phyloP scores from a whole-genome alignment of 495 filamentous ascomycete genomes.

The Darksidea phi region DNA sequence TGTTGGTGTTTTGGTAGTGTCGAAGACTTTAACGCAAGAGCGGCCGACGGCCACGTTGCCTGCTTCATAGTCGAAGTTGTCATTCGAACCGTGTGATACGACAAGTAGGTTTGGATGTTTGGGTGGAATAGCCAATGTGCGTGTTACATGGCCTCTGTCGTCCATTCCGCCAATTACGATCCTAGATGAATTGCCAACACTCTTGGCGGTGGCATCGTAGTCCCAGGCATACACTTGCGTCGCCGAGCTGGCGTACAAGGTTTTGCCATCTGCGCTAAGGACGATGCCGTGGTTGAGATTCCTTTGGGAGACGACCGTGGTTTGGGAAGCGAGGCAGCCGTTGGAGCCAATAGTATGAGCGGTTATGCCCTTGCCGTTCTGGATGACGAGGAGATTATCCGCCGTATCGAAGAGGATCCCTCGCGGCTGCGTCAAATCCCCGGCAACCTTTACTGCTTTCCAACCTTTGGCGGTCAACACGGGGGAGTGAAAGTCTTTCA shows the following conservation, averaged over 20 bases:
- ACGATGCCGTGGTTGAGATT: slow-evolving; percentile 35
- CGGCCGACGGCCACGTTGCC: slow-evolving; percentile 23
- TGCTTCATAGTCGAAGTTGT: slow-evolving; percentile 32
- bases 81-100: slow-evolving; percentile 33
- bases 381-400: slow-evolving; percentile 28
- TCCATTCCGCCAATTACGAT: slow-evolving; percentile 27
- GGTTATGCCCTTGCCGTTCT: slow-evolving; percentile 29
- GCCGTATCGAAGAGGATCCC: slow-evolving; percentile 21
- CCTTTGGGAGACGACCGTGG: slow-evolving; percentile 13
- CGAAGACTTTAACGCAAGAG: slow-evolving; percentile 28
- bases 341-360: slow-evolving; percentile 24
- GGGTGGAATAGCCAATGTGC: slow-evolving; percentile 23
- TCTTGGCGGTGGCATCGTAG: slow-evolving; percentile 25
- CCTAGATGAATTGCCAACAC: not conserved
- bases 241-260: slow-evolving; percentile 30
- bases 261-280: slow-evolving; percentile 31
- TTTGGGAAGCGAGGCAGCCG: slow-evolving; percentile 23
- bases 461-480: slow-evolving; percentile 17
- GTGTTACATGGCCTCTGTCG: slow-evolving; percentile 24
- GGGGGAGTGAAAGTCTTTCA: slow-evolving; percentile 8
- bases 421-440: slow-evolving; percentile 21
- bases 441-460: slow-evolving; percentile 30
- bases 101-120: slow-evolving; percentile 29
- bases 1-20: slow-evolving; percentile 20
- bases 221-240: slow-evolving; percentile 20